Evolutionary conservation across 805 yeast species (phyloP), one percentile per base, ranked within the genome.

Genomic region (Saturnispora galanensis): DNA sequence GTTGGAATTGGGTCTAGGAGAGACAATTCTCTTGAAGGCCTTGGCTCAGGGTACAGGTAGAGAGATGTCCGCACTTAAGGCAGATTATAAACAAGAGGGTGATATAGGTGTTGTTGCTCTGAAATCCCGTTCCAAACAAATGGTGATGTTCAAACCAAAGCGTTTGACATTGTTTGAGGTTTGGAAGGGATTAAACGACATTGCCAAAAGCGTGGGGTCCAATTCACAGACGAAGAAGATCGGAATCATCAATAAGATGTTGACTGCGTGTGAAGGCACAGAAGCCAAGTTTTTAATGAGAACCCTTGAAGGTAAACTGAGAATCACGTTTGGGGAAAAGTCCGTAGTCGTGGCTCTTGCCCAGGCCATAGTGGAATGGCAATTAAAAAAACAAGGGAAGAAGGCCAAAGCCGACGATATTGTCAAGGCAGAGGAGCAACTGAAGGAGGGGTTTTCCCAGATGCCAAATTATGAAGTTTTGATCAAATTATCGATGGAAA

Each of bases 271-370:
- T 57, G 78, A 80, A 50, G 84, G 85, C 7, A 69, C 75, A 35
- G 98, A 93, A 62, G 95, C 97, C 11, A 93, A 90, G 59, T 93
- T 79, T 56, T 68, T 93, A 49, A 84, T 93, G 49, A 73, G 98
- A 52, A 84, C 95, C 5, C 64, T 93, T 46, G 97, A 93, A 59
- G 96, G 97, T 1, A 93, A 90, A 53, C 66, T 93, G 50, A 73
- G 98, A 52, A 93, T 93, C 48, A 95, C 95, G 3, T 72, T 90
- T 52, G 97, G 97, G 0, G 97, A 90, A 54, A 90, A 90, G 58
- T 83, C 96, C 0, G 95, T 93, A 0, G 68, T 90, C 38, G 76
- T 82, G 1, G 81, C 95, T 0, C 66, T 93, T 38, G 84, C 96
- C 0, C 93, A 86, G 57, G 94, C 97, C 0, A 74, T 89, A 49